Evolutionary conservation across 176 grass and related monocot genomes (phyloP), one percentile per base, ranked within the genome.

Genomic region (Musa beccarii): DNA sequence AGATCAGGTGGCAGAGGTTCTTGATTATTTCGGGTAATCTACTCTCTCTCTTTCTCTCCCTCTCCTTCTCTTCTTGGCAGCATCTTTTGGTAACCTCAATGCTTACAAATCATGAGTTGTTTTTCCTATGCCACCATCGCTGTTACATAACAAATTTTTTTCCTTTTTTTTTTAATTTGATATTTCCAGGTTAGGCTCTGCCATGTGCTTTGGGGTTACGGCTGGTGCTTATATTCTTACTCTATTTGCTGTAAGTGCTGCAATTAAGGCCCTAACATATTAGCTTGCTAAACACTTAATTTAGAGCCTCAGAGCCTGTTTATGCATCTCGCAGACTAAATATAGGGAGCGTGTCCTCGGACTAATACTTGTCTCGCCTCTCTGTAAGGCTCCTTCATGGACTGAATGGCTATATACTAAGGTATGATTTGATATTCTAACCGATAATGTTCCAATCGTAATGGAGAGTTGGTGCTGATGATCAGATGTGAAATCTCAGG

Each of bases 181-280:
- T 83, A 11, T 53, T 83, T 87, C 29, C 88, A 99, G 95, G 49
- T 87, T 99, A 86, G 90, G 84, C 68, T 91, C 95, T 23, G 95
- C 94, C 53, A 99, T 99, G 95, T 99, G 88, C 76, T 87, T 99
- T 79, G 95, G 95, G 79, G 91, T 93, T 57, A 91, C 84, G 34
- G 95, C 91, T 11, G 90, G 95, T 78, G 90, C 95, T 85, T 99
- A 99, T 71, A 92, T 99, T 89, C 86, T 99, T 73, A 94, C 95
- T 71, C 91, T 92, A 51, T 99, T 99, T 24, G 90, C 88, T 49
- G 95, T 99, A 88, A 51, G 88, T 59, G 80, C 77, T 75, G 80
- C 69, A 52, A 34, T 51, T 54, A 56, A 4, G 20, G 53, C 11
- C 57, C 12, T 80, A 8, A 65, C 16, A 51, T n/a, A 64, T 55